phyloP scores from a whole-genome alignment of 352 stramenopile species.

The Sclerospora graminicola region DNA sequence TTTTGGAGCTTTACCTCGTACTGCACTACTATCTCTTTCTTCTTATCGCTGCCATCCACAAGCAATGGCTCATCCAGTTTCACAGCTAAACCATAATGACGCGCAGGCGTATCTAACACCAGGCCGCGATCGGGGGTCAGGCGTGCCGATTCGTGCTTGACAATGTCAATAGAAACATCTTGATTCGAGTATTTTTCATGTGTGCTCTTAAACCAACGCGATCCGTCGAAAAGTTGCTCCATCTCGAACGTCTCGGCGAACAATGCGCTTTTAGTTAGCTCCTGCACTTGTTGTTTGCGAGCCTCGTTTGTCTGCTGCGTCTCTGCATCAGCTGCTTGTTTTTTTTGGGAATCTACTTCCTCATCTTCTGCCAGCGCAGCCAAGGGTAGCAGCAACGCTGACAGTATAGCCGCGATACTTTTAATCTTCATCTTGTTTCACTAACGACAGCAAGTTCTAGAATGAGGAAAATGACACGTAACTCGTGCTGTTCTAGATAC shows the following conservation, averaged over 20 bases:
- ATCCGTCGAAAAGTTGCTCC: constrained; percentile 41
- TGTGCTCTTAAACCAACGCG: constrained; percentile 75
- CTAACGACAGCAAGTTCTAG: constrained; percentile 1
- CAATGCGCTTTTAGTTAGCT: constrained; percentile 40
- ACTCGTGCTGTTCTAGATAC: neutral
- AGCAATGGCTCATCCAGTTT: constrained; percentile 53
- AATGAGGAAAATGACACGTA: constrained; percentile 12
- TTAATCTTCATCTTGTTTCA: constrained; percentile 42
- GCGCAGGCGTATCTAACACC: constrained; percentile 56
- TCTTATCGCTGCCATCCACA: constrained; percentile 51
- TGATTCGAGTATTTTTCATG: constrained; percentile 76
- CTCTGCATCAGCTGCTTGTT: constrained; percentile 6
- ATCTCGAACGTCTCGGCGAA: constrained; percentile 78
- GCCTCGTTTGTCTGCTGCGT: constrained; percentile 5
- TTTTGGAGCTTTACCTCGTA: constrained; percentile 93
- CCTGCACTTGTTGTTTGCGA: constrained; percentile 35
- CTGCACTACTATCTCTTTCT: constrained; percentile 87
- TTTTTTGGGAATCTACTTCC: constrained; percentile 7
- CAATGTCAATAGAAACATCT: constrained; percentile 52
- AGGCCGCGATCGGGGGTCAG: constrained; percentile 55
- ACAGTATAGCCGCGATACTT: constrained; percentile 27
- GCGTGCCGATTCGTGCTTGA: constrained; percentile 44
- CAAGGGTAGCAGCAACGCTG: constrained; percentile 31
- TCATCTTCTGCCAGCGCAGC: constrained; percentile 11
- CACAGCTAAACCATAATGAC: constrained; percentile 74